Percentiles rank a stretch among this genome's conserved stretches.
These are phyloP conservation scores for Mycena floridula DNA, from an alignment of 768 basidiomycete species.

Conservation along the genomic window DNA sequence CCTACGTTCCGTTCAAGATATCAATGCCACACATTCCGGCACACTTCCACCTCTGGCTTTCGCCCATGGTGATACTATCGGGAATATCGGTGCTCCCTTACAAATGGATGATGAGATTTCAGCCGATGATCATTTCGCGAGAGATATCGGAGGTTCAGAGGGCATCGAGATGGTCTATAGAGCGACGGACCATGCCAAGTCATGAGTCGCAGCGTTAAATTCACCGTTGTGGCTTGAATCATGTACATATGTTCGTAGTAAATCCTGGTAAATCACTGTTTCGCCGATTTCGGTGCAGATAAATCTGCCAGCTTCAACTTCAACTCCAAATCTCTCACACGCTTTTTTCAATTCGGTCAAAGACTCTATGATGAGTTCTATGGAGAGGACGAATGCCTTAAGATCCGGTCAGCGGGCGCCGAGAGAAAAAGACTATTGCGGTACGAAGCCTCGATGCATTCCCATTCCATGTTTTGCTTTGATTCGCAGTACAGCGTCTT, in stretches of 20 bases:
- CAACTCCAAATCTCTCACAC: neutral
- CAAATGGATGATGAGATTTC: no score
- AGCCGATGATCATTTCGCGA: no score
- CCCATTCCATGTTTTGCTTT: conserved; percentile 2
- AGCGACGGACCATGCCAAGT: no score
- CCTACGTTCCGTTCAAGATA: neutral
- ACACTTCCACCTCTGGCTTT: neutral
- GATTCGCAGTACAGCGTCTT: conserved; percentile 1
- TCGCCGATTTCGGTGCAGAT: neutral
- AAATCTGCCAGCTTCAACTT: conserved; percentile 9
- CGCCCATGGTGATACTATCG: neutral
- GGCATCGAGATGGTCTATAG: no score
- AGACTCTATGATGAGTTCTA: neutral
- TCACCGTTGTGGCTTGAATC: no score
- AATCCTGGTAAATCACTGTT: neutral
- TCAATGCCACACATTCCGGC: neutral
- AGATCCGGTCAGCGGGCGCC: neutral
- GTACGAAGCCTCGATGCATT: conserved; percentile 10
- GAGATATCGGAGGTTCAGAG: no score
- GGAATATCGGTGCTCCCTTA: neutral
- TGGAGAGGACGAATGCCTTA: neutral
- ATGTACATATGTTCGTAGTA: no score
- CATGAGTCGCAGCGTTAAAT: no score
- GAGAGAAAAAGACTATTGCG: neutral
- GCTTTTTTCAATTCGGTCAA: neutral